Percentiles rank a stretch among this genome's conserved stretches.
Evolutionary conservation across 768 basidiomycete species (phyloP).

Genomic region (Sistotremastrum suecicum): DNA sequence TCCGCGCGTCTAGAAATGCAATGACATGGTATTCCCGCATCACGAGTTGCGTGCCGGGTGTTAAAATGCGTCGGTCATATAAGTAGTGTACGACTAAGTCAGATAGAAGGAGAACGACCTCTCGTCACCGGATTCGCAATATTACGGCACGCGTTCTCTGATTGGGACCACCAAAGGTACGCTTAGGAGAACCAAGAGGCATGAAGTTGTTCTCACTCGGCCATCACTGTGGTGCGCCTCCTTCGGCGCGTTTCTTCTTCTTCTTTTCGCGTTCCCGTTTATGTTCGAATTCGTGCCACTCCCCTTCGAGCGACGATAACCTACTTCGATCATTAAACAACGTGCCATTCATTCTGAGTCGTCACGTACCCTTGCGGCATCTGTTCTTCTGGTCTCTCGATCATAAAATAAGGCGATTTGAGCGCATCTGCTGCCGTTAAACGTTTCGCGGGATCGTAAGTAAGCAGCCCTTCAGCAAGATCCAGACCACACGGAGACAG

Average conservation of each 20-base stretch:
- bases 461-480: slow-evolving; percentile 68
- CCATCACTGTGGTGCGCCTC: too few relatives aligned
- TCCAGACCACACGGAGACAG: slow-evolving; percentile 77
- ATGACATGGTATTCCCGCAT: too few relatives aligned
- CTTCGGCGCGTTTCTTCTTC: slow-evolving; percentile 32
- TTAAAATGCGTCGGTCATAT: too few relatives aligned
- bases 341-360: not conserved
- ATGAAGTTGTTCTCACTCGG: too few relatives aligned
- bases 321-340: slow-evolving; percentile 22
- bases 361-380: slow-evolving; percentile 65
- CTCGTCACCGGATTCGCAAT: too few relatives aligned
- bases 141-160: too few relatives aligned
- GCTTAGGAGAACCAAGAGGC: too few relatives aligned
- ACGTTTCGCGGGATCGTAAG: slow-evolving; percentile 68
- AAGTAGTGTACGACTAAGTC: too few relatives aligned
- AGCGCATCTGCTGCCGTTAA: slow-evolving; percentile 72
- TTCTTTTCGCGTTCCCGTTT: slow-evolving; percentile 83
- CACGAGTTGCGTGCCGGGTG: too few relatives aligned
- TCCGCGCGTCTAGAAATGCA: too few relatives aligned
- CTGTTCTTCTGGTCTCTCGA: slow-evolving; percentile 61
- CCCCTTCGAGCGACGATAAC: slow-evolving; percentile 70
- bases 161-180: too few relatives aligned
- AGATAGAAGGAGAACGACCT: too few relatives aligned
- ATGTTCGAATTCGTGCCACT: slow-evolving; percentile 97
- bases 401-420: slow-evolving; percentile 67